phyloP scores from a whole-genome alignment of 345 rosid genomes.

The Aquilaria yunnanensis region DNA sequence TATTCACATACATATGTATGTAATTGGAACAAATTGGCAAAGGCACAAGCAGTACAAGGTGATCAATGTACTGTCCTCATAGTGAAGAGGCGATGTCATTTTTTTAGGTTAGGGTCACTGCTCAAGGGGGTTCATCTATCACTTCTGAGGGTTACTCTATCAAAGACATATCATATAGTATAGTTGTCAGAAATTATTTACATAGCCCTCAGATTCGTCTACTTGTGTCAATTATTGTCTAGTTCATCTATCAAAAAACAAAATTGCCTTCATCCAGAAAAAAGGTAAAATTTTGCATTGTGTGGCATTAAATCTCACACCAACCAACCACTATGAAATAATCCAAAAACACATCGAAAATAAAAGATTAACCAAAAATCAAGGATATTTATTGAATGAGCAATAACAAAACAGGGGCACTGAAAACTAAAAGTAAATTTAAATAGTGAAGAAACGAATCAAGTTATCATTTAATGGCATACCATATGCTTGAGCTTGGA shows the following conservation, averaged over 20 bases:
- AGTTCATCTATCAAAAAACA: no score
- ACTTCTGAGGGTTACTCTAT: constrained; percentile 1
- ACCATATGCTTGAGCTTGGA: constrained; percentile 81
- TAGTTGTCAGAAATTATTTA: constrained; percentile 12
- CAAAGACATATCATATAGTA: constrained; percentile 3
- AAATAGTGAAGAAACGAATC: constrained; percentile 1
- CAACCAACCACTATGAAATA: background rate
- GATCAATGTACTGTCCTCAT: constrained; percentile 11
- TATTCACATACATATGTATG: no score
- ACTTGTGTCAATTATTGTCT: no score
- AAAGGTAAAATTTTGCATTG: no score
- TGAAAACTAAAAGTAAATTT: background rate
- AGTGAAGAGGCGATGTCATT: constrained; percentile 5
- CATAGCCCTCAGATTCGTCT: background rate
- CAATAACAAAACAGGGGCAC: no score
- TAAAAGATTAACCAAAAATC: background rate
- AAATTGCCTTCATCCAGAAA: no score
- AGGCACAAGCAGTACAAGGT: no score
- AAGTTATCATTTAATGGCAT: constrained; percentile 90
- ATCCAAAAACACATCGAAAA: background rate
- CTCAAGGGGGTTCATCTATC: constrained; percentile 13
- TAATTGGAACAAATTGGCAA: no score
- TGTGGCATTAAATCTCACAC: no score
- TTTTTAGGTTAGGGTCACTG: constrained; percentile 16
- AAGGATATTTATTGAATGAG: background rate